Base-by-base conservation (phyloP, 768 basidiomycete genomes). In the Mycena indigotica region DNA sequence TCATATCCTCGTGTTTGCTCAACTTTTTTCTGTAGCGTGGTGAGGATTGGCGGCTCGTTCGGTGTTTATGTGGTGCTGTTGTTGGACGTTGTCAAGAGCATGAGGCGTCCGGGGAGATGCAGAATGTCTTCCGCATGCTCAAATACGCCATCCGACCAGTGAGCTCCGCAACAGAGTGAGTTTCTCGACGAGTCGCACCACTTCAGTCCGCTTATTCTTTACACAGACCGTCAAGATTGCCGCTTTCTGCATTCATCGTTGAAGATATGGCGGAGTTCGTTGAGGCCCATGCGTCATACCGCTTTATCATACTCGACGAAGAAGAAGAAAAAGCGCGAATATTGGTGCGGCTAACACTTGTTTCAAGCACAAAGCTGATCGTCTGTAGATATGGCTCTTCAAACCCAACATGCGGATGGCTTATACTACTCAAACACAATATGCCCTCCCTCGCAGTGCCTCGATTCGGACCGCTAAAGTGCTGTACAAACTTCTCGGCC, bases 221-320 rank as follows among this genome's bases (percentile, higher is more conserved):
- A n/a, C 30, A 19, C 54, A 83, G 81, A 49, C 73, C 72, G n/a
- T 62, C 72, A 17, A 79, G 72, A 64, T 77, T 76, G 25, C 91
- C 92, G 0, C 76, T 95, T 25, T 91, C 91, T 2, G 90, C 92
- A n/a, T 96, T 92, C 72, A 82, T 98, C 28, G 83, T 94, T 13
- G 86, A 93, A 59, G 93, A 97, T 66, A 91, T 98, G 91, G 81
- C 83, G 26, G 96, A 96, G 68, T 88, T 91, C 52, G 89, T 93
- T 4, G 88, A 90, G 53, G 93, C 95, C 1, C 95, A 98, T 68
- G 94, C 95, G 1, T 89, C 90, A 0, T 94, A 98, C 72, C 89
- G 95, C 10, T 98, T 98, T 67, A 81, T 95, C 29, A 73, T 98
- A 28, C 77, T 84, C 16, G 95, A 97, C 57, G 94, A 95, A 62